These are phyloP conservation scores for Arachis stenosperma DNA, from an alignment of 306 rosid genomes.

Conservation along the genomic window DNA sequence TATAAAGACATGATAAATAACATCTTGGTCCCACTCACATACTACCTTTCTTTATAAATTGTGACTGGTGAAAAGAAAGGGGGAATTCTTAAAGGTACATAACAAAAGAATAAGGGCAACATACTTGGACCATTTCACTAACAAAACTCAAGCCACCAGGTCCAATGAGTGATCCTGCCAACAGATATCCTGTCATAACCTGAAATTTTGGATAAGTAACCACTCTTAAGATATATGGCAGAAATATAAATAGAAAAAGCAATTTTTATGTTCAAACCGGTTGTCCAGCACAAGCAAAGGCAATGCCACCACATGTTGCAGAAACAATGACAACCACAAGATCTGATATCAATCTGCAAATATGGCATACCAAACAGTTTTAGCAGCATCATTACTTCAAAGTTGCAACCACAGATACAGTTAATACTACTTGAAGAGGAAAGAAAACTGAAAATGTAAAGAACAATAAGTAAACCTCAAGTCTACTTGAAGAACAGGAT, in stretches of 20 bases:
- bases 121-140: slow-evolving; percentile 97
- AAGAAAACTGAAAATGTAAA: not conserved
- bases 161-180: slow-evolving; percentile 91
- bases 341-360: slow-evolving; percentile 87
- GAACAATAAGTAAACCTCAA: slow-evolving; percentile 60
- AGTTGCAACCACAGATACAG: slow-evolving; percentile 36
- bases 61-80: slow-evolving; percentile 18
- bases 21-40: slow-evolving; percentile 21
- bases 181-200: slow-evolving; percentile 92
- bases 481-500: slow-evolving; percentile 90
- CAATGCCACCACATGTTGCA: slow-evolving; percentile 98
- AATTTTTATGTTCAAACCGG: slow-evolving; percentile 68
- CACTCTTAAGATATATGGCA: slow-evolving; percentile 17
- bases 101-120: slow-evolving; percentile 46
- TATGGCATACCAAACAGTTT: slow-evolving; percentile 39
- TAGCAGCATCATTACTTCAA: slow-evolving; percentile 40
- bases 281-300: slow-evolving; percentile 98
- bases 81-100: not conserved
- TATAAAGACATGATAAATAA: slow-evolving; percentile 19
- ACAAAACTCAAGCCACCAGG: slow-evolving; percentile 96
- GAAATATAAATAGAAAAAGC: slow-evolving; percentile 25
- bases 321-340: slow-evolving; percentile 95
- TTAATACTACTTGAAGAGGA: slow-evolving; percentile 28
- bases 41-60: slow-evolving; percentile 14
- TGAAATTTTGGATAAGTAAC: slow-evolving; percentile 45